Conservation (phyloP, 192 early-diverging fungal genomes). For the Podila epigama region DNA sequence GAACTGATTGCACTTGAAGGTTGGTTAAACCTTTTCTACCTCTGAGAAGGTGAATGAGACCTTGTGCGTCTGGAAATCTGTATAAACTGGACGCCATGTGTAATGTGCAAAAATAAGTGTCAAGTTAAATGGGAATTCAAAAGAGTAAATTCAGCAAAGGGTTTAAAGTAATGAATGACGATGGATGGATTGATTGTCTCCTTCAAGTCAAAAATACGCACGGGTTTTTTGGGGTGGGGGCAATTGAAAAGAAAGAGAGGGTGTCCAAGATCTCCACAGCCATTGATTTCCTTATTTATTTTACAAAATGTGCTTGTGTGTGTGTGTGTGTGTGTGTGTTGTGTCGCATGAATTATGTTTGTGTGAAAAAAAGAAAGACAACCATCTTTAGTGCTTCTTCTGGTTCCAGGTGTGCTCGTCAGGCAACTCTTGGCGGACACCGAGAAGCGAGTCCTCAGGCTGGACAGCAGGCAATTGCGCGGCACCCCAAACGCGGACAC, state of each 20-base stretch:
- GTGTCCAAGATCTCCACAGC: too few species aligned
- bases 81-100: conserved; percentile 23
- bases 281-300: too few species aligned
- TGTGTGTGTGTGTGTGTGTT: too few species aligned
- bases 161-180: too few species aligned
- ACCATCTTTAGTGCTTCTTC: conserved; percentile 40
- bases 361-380: neutral
- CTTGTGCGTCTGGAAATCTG: conserved; percentile 28
- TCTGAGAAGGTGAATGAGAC: conserved; percentile 22
- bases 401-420: conserved; percentile 50
- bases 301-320: too few species aligned
- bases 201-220: too few species aligned
- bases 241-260: too few species aligned
- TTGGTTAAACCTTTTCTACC: neutral
- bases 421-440: conserved; percentile 48
- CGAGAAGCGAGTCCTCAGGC: conserved; percentile 36
- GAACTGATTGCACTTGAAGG: conserved; percentile 4
- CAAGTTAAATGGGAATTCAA: neutral
- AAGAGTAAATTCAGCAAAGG: too few species aligned
- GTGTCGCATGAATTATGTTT: neutral
- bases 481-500: conserved; percentile 83
- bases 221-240: too few species aligned
- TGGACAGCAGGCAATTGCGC: conserved; percentile 48
- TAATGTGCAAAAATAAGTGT: neutral
- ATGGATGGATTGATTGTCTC: too few species aligned